Conservation (phyloP, 73 alveolate genomes). For the Paramecium octaurelia region DNA sequence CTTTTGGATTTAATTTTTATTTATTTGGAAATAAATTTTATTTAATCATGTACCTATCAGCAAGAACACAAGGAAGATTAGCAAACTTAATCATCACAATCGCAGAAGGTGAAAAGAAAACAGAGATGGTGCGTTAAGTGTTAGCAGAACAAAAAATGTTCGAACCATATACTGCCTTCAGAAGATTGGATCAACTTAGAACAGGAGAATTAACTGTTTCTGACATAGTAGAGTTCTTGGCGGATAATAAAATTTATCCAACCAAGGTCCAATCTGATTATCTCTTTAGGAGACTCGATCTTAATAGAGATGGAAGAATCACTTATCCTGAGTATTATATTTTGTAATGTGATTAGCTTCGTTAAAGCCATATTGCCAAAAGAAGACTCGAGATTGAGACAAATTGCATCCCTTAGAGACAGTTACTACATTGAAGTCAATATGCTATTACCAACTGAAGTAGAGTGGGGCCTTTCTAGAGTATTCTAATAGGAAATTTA, state of each 20-base stretch:
- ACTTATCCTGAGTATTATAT: conserved; percentile 42
- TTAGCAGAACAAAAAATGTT: conserved; percentile 48
- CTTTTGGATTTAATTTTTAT: neutral
- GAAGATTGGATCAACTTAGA: conserved; percentile 41
- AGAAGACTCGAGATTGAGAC: conserved; percentile 23
- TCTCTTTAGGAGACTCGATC: conserved; percentile 46
- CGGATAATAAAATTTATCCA: conserved; percentile 45
- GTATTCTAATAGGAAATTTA: conserved; percentile 19
- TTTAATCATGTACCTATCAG: conserved; percentile 40
- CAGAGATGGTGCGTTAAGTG: conserved; percentile 40
- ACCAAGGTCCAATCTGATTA: conserved; percentile 3
- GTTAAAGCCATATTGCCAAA: conserved; percentile 36
- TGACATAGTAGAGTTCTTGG: conserved; percentile 2
- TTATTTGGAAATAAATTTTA: conserved; percentile 14
- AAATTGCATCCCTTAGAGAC: conserved; percentile 34
- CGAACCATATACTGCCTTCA: conserved; percentile 47
- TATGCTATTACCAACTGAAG: conserved; percentile 45
- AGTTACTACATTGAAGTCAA: conserved; percentile 47
- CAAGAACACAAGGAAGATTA: conserved; percentile 42
- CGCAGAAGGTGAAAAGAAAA: conserved; percentile 46
- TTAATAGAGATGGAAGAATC: conserved; percentile 47
- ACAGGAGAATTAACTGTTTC: conserved; percentile 39
- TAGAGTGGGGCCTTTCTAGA: conserved; percentile 53
- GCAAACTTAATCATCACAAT: conserved; percentile 38
- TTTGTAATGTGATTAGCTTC: neutral